Evolutionary conservation across 2,329 filamentous ascomycete genomes (phyloP), one percentile per base, ranked within the genome.

Genomic region (Talaromyces sp.): DNA sequence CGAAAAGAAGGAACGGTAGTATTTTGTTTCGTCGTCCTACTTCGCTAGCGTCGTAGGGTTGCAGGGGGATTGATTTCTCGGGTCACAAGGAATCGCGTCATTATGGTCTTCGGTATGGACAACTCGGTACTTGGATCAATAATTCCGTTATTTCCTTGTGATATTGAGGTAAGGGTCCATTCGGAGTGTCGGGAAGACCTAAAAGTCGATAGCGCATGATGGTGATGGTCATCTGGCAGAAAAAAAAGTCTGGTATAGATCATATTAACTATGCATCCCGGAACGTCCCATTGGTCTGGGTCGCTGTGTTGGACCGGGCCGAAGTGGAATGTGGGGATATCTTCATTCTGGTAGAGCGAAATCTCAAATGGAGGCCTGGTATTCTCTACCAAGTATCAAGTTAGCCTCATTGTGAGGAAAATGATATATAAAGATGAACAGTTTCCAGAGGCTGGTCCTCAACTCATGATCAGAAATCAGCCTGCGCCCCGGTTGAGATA

Each of bases 241-340:
- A 35, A 46, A 46, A 46, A 46, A 10, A 46, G 3, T 21, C n/a
- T 21, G 43, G 21, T 46, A 46, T 24, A 46, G 11, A 21, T 38
- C 21, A 29, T 29, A 54, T 35, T 54, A 35, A 54, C 14, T 27
- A 41, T 50, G 57, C 48, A 21, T 35, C 52, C 41, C 17, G 21
- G 14, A 14, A 21, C 26, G 35, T 53, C 52, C 17, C 35, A 43
- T 46, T 52, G 48, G 48, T 4, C 48, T 27, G 48, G 48, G 27
- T 52, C 27, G 4, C 12, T 29, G 24, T 3, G 21, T 46, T 29
- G 26, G 50, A 31, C 43, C 50, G 38, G 57, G 35, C 57, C 43
- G 38, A 26, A 48, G 19, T 9, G 12, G 26, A 58, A 58, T 58
- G 57, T 58, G 57, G 57, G 35, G 50, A 54, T 53, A 58, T 53